Base-by-base conservation (phyloP, 2,329 filamentous ascomycete genomes). In the Alternaria sp. region DNA sequence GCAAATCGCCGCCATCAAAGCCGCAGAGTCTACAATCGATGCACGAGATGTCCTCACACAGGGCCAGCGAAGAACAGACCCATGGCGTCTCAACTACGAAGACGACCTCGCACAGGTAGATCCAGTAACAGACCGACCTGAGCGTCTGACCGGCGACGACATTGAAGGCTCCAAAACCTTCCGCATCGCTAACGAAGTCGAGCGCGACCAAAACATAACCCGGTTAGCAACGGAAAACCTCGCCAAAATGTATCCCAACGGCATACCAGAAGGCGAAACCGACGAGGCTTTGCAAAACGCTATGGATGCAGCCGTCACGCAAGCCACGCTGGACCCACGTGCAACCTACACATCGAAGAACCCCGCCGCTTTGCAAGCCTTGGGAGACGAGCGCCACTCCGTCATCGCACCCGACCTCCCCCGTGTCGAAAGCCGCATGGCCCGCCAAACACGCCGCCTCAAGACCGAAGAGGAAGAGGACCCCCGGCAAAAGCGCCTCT, bases 1-100 rank as follows among this genome's bases (percentile, higher is more conserved):
- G 76, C 94, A 98, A 81, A 84, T 96, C 69, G 88, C 87, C 57
- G 92, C 93, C 58, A 88, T 98, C 75, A 85, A 91, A 80, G 91
- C 91, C 48, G 93, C 90, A 70, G 94, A 97, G 80, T 82, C 86
- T 62, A 88, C 91, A 67, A 89, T 97, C 76, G 85, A 91, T 74
- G 82, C 89, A 9, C 83, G 88, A 66, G 92, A 98, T 78, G 76
- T 97, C 75, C 84, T 89, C 42, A 83, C 87, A 34, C 91, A 95
- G 80, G 91, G 89, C 66, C 85, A 87, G 43, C 79, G 91, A 69
- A 89, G 93, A 62, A 85, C 82, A 55, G 93, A 96, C 75, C 85
- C 88, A 8, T 91, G 92, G 83, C 83, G 84, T 54, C 82, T 94
- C 51, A 71, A 72, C 18, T 83, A 87, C 62, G 95, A 96, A 78